These are phyloP conservation scores for Vitis hybrid DNA, from an alignment of 177 flowering plant species.

Conservation along the genomic window DNA sequence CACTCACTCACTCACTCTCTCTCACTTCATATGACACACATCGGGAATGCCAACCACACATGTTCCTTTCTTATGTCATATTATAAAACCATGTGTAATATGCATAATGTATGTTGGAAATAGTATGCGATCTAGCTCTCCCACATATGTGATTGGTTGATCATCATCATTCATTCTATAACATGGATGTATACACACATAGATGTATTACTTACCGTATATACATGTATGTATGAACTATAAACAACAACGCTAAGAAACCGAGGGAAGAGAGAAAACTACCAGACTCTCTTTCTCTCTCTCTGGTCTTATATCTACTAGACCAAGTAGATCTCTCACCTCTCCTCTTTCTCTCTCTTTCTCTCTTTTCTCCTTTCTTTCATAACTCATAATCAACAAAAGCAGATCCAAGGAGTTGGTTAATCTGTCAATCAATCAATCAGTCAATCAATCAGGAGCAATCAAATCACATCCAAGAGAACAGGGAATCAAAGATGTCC, in stretches of 20 bases:
- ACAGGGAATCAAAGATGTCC: constrained; percentile 43
- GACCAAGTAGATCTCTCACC: constrained; percentile 6
- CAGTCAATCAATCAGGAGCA: constrained; percentile 33
- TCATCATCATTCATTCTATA: too few relatives aligned
- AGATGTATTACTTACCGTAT: neutral
- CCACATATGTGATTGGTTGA: too few relatives aligned
- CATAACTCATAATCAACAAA: constrained; percentile 22
- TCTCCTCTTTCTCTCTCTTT: constrained; percentile 17
- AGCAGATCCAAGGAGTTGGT: constrained; percentile 54
- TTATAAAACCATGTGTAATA: neutral
- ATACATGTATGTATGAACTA: constrained; percentile 1
- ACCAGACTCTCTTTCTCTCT: neutral
- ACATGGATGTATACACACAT: neutral
- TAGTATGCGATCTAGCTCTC: too few relatives aligned
- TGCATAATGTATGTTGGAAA: too few relatives aligned
- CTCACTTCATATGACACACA: constrained; percentile 13
- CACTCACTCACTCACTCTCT: constrained; percentile 9
- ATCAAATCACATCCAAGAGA: constrained; percentile 30
- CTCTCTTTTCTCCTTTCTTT: constrained; percentile 10
- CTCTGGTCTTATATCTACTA: constrained; percentile 10
- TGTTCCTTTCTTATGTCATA: constrained; percentile 5
- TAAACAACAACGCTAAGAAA: constrained; percentile 7
- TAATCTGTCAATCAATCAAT: constrained; percentile 47
- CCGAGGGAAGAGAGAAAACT: constrained; percentile 6
- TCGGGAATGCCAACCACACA: constrained; percentile 51